Evolutionary conservation across 2,329 filamentous ascomycete genomes (phyloP).

Genomic region (Fusarium sp.): DNA sequence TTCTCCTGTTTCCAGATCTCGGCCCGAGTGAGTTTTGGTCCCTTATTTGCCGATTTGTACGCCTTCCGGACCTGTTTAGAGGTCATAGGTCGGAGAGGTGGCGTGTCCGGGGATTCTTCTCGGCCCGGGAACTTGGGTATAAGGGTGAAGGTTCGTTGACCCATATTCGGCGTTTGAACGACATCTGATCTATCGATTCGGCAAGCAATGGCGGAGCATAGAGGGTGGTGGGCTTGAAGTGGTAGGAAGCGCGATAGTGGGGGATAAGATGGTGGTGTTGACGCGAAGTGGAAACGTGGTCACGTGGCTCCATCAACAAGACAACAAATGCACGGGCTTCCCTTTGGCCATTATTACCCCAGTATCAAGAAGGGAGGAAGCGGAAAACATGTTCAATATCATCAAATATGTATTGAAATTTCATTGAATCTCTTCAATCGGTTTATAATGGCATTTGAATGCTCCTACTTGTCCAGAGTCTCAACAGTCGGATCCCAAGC

Average conservation of each 20-base stretch:
- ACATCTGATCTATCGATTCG: conserved; percentile 27
- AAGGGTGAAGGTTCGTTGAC: conserved; percentile 59
- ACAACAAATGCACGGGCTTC: neutral
- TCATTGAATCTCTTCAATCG: neutral
- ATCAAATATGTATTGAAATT: neutral
- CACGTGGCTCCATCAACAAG: conserved; percentile 37
- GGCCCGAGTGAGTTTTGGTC: conserved; percentile 53
- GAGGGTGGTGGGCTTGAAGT: neutral
- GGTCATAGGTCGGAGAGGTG: conserved; percentile 52
- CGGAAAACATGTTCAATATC: neutral
- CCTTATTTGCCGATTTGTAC: conserved; percentile 50
- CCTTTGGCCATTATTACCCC: neutral
- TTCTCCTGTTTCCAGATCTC: conserved; percentile 54
- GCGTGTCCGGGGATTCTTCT: conserved; percentile 29
- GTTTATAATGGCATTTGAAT: neutral
- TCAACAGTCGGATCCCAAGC: conserved; percentile 67
- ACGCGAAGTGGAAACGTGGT: conserved; percentile 44
- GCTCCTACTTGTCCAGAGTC: conserved; percentile 54
- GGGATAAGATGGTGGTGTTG: conserved; percentile 5
- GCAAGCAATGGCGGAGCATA: neutral
- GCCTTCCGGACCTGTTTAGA: conserved; percentile 56
- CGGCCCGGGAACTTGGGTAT: conserved; percentile 50
- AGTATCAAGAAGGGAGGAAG: neutral
- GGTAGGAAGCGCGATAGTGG: conserved; percentile 24
- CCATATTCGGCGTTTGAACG: conserved; percentile 44